Percentiles rank a stretch among this genome's conserved stretches.
These are phyloP conservation scores for Phytopythium delawarense DNA, from an alignment of 352 stramenopile species.

Conservation along the genomic window DNA sequence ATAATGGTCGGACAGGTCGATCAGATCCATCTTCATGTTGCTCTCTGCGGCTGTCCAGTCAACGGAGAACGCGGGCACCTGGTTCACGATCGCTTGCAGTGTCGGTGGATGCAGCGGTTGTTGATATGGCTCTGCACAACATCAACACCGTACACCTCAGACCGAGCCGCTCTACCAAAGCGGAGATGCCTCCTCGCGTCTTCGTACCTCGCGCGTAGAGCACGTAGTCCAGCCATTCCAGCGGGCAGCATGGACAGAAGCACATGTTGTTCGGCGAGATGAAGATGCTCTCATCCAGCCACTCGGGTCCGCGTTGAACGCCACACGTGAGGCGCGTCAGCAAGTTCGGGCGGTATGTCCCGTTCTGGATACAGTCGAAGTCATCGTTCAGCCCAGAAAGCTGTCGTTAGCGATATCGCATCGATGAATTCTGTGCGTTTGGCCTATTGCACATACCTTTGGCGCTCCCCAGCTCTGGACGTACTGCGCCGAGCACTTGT, in stretches of 20 bases:
- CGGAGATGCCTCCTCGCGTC: not conserved
- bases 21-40: slow-evolving; percentile 47
- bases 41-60: slow-evolving; percentile 61
- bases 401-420: not conserved
- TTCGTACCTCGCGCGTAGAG: slow-evolving; percentile 58
- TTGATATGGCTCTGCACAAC: slow-evolving; percentile 50
- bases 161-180: not conserved
- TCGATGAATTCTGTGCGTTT: not conserved
- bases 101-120: slow-evolving; percentile 51
- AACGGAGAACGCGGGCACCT: slow-evolving; percentile 49
- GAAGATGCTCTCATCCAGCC: slow-evolving; percentile 29
- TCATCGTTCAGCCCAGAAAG: slow-evolving; percentile 2
- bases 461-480: slow-evolving; percentile 62
- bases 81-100: slow-evolving; percentile 50
- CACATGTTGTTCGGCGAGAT: slow-evolving; percentile 46
- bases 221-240: slow-evolving; percentile 85
- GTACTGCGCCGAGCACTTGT: slow-evolving; percentile 70
- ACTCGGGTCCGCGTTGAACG: slow-evolving; percentile 12
- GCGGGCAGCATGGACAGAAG: slow-evolving; percentile 74
- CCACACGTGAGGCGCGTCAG: slow-evolving; percentile 51
- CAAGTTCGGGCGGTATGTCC: slow-evolving; percentile 42
- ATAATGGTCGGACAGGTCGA: slow-evolving; percentile 80
- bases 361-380: slow-evolving; percentile 25
- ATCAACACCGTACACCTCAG: not conserved
- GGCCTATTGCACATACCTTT: slow-evolving; percentile 10